A percentile compares a stretch with the other conserved stretches of the same genome.
Conservation (phyloP, 169 alveolate genomes). For the Cryptosporidium xiaoi region DNA sequence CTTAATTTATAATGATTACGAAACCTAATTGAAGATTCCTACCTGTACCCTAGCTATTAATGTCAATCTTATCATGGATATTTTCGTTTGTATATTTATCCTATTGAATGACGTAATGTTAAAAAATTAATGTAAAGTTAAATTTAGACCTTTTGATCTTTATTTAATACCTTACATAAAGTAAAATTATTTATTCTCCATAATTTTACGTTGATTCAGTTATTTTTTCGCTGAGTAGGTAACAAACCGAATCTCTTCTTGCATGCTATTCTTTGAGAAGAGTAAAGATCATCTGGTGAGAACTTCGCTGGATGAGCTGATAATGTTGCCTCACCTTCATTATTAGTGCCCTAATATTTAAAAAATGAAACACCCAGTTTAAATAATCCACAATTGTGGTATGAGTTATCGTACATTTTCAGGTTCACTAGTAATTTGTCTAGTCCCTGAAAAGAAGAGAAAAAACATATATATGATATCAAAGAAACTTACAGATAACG, state of each 20-base stretch:
- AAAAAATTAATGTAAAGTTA: no score
- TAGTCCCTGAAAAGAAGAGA: background rate
- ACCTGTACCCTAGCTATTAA: no score
- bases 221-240: conserved; percentile 72
- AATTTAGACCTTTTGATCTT: no score
- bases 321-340: conserved; percentile 83
- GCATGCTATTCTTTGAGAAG: conserved; percentile 84
- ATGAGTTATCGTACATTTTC: no score
- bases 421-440: no score
- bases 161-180: background rate
- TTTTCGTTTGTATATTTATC: background rate
- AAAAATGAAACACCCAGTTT: background rate
- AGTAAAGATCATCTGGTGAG: conserved; percentile 91
- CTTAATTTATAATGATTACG: no score
- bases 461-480: background rate
- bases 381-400: no score
- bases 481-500: conserved; percentile 75
- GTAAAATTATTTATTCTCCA: background rate
- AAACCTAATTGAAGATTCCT: no score
- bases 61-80: background rate
- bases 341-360: conserved; percentile 6
- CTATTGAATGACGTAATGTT: background rate
- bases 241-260: conserved; percentile 84
- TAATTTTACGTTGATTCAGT: no score
- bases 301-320: conserved; percentile 94